Conservation (phyloP, 106 monocot species). For the Dioscorea dumetorum region DNA sequence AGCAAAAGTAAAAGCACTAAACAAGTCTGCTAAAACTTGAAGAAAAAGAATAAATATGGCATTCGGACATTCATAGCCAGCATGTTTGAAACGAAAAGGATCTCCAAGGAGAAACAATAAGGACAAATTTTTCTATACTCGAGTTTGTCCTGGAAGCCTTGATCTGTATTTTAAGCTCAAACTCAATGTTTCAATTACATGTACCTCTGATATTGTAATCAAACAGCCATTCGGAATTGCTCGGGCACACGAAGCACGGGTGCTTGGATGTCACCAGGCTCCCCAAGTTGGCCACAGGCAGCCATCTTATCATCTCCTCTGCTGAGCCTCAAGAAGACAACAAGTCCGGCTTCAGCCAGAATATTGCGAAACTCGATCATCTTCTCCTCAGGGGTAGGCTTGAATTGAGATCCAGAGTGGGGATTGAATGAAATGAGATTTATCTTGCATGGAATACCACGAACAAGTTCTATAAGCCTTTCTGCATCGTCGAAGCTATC, state of each 20-base stretch:
- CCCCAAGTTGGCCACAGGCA: conserved; percentile 92
- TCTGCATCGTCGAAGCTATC: conserved; percentile 76
- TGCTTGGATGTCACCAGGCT: conserved; percentile 50
- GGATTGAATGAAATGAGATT: conserved; percentile 93
- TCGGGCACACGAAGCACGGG: conserved; percentile 65
- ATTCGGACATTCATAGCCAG: no score
- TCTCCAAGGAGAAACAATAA: no score
- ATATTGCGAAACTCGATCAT: conserved; percentile 85
- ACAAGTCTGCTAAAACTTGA: no score
- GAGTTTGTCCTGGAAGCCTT: no score
- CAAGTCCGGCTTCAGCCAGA: conserved; percentile 53
- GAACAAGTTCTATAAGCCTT: conserved; percentile 65
- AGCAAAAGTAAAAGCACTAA: no score
- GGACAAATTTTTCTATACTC: no score
- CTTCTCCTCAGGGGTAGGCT: conserved; percentile 62
- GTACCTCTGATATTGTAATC: conserved; percentile 2
- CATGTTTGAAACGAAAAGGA: no score
- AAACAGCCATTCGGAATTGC: conserved; percentile 45
- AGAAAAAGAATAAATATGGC: no score
- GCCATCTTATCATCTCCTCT: conserved; percentile 98
- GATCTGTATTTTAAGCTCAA: no score
- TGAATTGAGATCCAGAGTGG: conserved; percentile 71
- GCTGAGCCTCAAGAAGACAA: conserved; percentile 70
- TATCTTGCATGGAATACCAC: conserved; percentile 87
- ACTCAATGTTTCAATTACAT: no score